phyloP scores from a whole-genome alignment of 305 asterid genomes.

The Fraxinus floribunda region DNA sequence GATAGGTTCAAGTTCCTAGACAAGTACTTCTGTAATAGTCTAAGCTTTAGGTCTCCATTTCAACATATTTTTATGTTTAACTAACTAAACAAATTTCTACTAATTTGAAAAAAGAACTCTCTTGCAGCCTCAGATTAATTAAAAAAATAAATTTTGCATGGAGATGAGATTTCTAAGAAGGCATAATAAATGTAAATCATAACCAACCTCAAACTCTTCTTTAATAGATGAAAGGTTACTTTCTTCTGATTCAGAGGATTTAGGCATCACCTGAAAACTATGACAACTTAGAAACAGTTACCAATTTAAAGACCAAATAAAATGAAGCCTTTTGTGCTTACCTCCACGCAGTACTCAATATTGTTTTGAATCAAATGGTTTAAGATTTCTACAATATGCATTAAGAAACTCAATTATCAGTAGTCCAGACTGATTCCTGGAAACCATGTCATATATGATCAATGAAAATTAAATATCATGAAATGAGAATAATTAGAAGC shows the following conservation, averaged over 20 bases:
- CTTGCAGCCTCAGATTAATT: constrained; percentile 2
- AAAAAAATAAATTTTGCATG: constrained; percentile 16
- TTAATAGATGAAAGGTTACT: constrained; percentile 34
- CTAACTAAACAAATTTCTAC: constrained; percentile 3
- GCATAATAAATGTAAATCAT: constrained; percentile 21
- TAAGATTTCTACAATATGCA: constrained; percentile 55
- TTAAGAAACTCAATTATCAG: constrained; percentile 53
- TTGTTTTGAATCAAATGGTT: constrained; percentile 62
- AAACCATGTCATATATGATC: constrained; percentile 12
- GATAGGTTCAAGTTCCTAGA: background rate
- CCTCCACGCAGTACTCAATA: constrained; percentile 74
- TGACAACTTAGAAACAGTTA: constrained; percentile 29
- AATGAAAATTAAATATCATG: constrained; percentile 8
- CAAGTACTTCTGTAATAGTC: constrained; percentile 5
- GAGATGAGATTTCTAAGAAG: constrained; percentile 7
- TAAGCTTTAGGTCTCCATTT: background rate
- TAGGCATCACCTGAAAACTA: constrained; percentile 64
- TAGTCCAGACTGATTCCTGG: background rate
- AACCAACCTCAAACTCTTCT: constrained; percentile 64
- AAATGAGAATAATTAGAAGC: constrained; percentile 16
- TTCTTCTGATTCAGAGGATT: constrained; percentile 51
- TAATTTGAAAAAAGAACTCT: constrained; percentile 20
- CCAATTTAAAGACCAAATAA: constrained; percentile 16
- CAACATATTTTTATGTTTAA: background rate
- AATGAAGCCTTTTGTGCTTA: constrained; percentile 33